A percentile compares a stretch with the other conserved stretches of the same genome.
Conservation (phyloP, 2,329 filamentous ascomycete species). For the Dryadomyces sulphureus region DNA sequence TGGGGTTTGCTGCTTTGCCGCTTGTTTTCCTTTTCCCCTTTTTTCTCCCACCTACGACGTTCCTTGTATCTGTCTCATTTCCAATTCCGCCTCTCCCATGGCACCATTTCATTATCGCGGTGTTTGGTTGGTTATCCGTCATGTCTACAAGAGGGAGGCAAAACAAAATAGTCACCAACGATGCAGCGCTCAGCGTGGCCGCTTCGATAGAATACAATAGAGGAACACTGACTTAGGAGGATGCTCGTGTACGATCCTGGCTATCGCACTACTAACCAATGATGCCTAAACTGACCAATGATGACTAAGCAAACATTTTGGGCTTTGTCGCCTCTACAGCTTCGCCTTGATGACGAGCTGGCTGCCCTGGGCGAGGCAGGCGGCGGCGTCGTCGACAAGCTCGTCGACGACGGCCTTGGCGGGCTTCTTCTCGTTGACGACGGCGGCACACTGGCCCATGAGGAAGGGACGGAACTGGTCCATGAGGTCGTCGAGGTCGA, state of each 20-base stretch:
- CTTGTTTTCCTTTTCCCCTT: not conserved
- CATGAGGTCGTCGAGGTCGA: conserved; percentile 67
- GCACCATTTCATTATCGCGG: not conserved
- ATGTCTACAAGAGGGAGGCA: not conserved
- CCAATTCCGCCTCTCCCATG: not conserved
- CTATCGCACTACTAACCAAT: no score
- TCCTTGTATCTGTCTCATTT: not conserved
- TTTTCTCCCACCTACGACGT: not conserved
- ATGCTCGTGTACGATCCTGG: no score
- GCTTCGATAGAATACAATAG: not conserved
- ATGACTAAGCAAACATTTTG: no score
- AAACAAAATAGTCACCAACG: not conserved
- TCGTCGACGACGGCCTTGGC: conserved; percentile 92
- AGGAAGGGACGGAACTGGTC: conserved; percentile 83
- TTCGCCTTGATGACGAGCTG: conserved; percentile 43
- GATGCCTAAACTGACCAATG: no score
- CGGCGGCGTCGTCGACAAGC: conserved; percentile 70
- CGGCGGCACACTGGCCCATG: conserved; percentile 94
- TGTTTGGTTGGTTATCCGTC: not conserved
- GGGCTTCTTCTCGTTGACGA: conserved; percentile 81
- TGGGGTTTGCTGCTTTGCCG: not conserved
- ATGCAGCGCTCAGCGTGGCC: not conserved
- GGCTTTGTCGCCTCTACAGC: no score
- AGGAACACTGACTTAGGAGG: not conserved
- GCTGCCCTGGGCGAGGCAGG: conserved; percentile 52